These are phyloP conservation scores for Xylaria telfairii DNA, from an alignment of 495 filamentous ascomycete species.

Conservation along the genomic window DNA sequence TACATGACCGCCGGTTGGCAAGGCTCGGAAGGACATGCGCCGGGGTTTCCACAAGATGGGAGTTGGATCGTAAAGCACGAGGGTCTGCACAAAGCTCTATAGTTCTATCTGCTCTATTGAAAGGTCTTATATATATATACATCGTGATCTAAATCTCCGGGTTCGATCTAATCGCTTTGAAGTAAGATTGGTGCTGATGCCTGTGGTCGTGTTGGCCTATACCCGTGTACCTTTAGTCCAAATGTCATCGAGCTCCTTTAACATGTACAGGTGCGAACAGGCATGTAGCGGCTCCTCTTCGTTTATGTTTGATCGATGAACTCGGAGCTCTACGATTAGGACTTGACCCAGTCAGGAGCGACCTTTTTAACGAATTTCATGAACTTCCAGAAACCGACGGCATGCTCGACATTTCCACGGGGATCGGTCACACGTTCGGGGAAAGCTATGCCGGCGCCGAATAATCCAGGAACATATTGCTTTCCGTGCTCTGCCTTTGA, in stretches of 20 bases:
- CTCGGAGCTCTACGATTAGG: neutral
- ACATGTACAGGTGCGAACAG: neutral
- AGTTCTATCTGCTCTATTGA: constrained; percentile 1
- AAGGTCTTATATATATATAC: neutral
- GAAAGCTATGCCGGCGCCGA: constrained; percentile 66
- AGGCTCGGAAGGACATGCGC: constrained; percentile 30
- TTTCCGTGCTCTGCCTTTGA: constrained; percentile 28
- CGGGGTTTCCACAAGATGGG: constrained; percentile 23
- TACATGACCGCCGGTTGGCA: constrained; percentile 37
- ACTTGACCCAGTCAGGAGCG: constrained; percentile 50
- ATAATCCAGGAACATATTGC: constrained; percentile 54
- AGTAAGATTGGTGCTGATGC: neutral
- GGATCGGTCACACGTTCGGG: constrained; percentile 66
- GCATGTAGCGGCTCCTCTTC: neutral
- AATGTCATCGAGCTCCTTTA: neutral
- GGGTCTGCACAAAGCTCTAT: constrained; percentile 14
- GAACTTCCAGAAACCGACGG: constrained; percentile 69
- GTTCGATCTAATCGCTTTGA: neutral
- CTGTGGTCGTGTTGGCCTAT: neutral
- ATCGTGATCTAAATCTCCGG: neutral
- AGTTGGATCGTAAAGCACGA: constrained; percentile 23
- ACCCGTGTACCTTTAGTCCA: neutral
- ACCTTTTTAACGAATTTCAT: constrained; percentile 66
- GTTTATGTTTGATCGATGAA: neutral
- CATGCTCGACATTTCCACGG: constrained; percentile 64